These are phyloP conservation scores for Gossypium davidsonii DNA, from an alignment of 441 rosid genomes.

Conservation along the genomic window DNA sequence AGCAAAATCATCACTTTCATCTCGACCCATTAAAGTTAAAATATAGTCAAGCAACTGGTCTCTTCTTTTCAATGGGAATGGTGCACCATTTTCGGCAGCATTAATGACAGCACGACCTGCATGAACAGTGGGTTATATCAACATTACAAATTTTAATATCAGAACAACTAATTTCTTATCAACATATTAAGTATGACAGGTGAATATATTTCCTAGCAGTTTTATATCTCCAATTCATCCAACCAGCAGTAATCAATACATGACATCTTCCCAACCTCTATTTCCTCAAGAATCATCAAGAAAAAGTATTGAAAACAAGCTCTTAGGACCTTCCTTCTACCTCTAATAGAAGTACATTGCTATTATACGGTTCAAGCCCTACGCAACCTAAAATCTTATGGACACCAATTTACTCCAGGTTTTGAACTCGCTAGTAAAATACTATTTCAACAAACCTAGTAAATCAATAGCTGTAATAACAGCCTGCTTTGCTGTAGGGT, in stretches of 20 bases:
- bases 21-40: constrained; percentile 95
- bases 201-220: not conserved
- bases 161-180: not conserved
- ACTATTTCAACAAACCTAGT: constrained; percentile 54
- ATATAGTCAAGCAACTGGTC: constrained; percentile 85
- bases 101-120: constrained; percentile 94
- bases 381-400: not conserved
- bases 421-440: not conserved
- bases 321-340: constrained; percentile 1
- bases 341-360: not conserved
- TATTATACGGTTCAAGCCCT: not conserved
- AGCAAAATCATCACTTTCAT: constrained; percentile 72
- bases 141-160: constrained; percentile 14
- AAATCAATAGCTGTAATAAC: constrained; percentile 97
- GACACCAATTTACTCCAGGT: not conserved
- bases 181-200: not conserved
- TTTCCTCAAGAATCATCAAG: constrained; percentile 2
- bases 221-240: constrained; percentile 6
- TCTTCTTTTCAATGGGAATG: constrained; percentile 85
- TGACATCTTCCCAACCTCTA: constrained; percentile 1
- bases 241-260: not conserved
- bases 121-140: constrained; percentile 20
- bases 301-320: not conserved
- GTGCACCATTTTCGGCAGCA: constrained; percentile 86
- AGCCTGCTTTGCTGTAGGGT: constrained; percentile 95